phyloP scores from a whole-genome alignment of 345 rosid species.

The Corchorus olitorius region DNA sequence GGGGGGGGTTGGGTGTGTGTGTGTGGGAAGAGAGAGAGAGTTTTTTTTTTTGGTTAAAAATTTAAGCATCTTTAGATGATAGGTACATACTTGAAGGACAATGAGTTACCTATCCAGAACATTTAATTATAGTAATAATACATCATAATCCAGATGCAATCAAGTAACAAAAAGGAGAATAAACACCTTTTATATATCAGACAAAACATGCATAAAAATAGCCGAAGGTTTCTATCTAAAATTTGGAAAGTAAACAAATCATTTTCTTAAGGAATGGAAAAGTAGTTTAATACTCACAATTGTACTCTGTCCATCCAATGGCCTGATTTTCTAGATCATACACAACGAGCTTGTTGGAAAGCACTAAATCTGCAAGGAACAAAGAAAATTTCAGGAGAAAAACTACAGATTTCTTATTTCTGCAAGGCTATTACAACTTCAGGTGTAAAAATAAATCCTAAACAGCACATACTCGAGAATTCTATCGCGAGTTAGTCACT shows the following conservation, averaged over 20 bases:
- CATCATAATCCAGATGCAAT: neutral
- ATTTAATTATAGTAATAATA: neutral
- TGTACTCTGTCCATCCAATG: conserved; percentile 96
- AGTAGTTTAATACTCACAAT: conserved; percentile 62
- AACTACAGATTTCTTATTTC: conserved; percentile 1
- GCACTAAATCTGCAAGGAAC: conserved; percentile 80
- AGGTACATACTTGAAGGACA: neutral
- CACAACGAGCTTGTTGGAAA: conserved; percentile 88
- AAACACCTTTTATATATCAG: neutral
- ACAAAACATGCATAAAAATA: neutral
- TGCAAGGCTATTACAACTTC: neutral
- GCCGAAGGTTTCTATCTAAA: neutral
- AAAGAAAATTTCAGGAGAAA: neutral
- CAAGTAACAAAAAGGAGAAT: neutral
- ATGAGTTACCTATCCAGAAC: neutral
- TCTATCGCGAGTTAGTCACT: neutral
- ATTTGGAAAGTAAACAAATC: neutral
- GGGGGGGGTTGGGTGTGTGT: too few species aligned
- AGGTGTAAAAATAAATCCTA: neutral
- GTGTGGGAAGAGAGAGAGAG: too few species aligned
- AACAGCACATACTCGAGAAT: neutral
- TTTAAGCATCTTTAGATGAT: neutral
- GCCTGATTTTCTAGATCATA: conserved; percentile 84
- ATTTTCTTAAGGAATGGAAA: neutral
- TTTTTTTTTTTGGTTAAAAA: too few species aligned